Evolutionary conservation across 2,329 filamentous ascomycete species (phyloP), one percentile per base, ranked within the genome.

Genomic region (Alternaria sp.): DNA sequence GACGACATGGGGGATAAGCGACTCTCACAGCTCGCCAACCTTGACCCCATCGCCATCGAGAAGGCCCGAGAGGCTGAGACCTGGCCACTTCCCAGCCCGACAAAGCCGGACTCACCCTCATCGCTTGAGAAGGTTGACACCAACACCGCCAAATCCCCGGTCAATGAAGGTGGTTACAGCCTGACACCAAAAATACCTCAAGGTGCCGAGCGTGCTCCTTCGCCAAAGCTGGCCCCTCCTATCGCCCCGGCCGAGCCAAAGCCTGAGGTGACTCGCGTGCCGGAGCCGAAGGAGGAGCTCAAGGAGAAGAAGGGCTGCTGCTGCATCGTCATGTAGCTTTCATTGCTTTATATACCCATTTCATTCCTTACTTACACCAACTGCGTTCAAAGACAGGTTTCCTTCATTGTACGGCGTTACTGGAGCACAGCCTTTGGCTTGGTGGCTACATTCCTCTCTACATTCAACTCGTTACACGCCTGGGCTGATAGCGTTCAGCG

Each of bases 251-350:
- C 77, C 62, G 56, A 67, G 76, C 55, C 80, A 79, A 60, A 81
- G 70, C 52, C 74, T 12, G 63, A 67, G 4, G 81, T 85, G 6
- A 82, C 86, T 47, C 83, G 84, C 65, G 76, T 88, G 23, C 86
- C 86, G 47, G 84, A 89, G 52, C 83, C 85, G 5, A 82, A 83
- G 11, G 85, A 88, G 63, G 84, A 85, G 69, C 83, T 86, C 67
- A 84, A 87, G 70, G 85, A 88, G 71, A 85, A 88, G 72, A 86
- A 85, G 67, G 86, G 90, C 70, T 89, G 87, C 62, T 91, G 90
- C 79, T 93, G 91, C 79, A 83, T 92, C 65, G 86, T 94, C 69
- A 93, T 93, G 91, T 93, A 84, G 74, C 67, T 52, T 71, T 69
- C 67, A 61, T 65, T 64, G 65, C 61, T 59, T 57, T 57, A 67